A percentile compares a stretch with the other conserved stretches of the same genome.
Evolutionary conservation across 495 filamentous ascomycete genomes (phyloP).

Genomic region (Haplographium delicatum): DNA sequence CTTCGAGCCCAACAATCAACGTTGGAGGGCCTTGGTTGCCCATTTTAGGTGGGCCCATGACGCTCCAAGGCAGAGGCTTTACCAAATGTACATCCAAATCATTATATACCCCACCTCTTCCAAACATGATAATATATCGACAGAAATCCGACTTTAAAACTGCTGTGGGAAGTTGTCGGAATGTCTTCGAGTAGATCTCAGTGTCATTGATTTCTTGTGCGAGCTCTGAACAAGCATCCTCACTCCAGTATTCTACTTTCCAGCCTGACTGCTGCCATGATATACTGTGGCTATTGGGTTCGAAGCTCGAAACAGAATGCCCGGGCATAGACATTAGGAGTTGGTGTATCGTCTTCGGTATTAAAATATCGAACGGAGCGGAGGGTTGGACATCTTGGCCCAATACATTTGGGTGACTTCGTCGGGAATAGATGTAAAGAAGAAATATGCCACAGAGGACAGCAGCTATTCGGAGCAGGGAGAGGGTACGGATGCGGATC

Average conservation of each 20-base stretch:
- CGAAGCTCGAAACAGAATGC: too few relatives aligned
- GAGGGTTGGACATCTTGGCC: neutral
- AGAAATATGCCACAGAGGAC: neutral
- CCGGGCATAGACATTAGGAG: neutral
- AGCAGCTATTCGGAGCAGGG: neutral
- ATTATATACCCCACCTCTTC: neutral
- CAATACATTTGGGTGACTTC: neutral
- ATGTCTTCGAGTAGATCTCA: neutral
- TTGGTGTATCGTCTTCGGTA: conserved; percentile 1
- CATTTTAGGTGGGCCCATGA: neutral
- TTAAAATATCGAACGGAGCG: neutral
- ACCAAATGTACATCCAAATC: neutral
- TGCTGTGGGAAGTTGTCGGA: neutral
- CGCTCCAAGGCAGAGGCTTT: neutral
- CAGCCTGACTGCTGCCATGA: conserved; percentile 1
- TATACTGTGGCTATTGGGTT: neutral
- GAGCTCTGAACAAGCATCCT: neutral
- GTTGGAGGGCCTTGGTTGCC: neutral
- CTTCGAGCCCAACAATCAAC: neutral
- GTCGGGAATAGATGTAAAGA: neutral
- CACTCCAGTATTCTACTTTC: neutral
- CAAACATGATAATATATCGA: neutral
- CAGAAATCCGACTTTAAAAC: neutral
- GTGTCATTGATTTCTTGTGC: neutral
- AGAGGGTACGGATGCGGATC: neutral